A percentile compares a stretch with the other conserved stretches of the same genome.
Evolutionary conservation across 2,329 filamentous ascomycete species (phyloP).

Genomic region (Epicoccum sorghinum): DNA sequence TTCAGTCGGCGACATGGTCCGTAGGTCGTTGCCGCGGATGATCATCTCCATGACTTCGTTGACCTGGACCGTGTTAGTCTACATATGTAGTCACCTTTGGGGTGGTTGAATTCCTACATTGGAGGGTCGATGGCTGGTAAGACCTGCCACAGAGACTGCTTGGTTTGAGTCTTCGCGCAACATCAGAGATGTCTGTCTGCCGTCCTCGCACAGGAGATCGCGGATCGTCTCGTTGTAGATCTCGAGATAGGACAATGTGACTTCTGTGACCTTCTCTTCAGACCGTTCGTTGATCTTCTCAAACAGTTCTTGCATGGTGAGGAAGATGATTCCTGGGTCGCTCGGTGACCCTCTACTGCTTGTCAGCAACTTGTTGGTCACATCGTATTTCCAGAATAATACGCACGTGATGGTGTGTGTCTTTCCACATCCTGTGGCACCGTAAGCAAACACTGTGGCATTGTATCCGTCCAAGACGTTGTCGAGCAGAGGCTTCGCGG

Average conservation of each 20-base stretch:
- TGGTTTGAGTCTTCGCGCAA: constrained; percentile 94
- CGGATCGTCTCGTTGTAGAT: constrained; percentile 99
- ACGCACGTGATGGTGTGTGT: constrained; percentile 83
- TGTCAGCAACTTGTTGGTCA: constrained; percentile 41
- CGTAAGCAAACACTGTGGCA: constrained; percentile 97
- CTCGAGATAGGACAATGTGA: constrained; percentile 93
- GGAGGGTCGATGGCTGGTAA: constrained; percentile 88
- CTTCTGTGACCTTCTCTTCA: constrained; percentile 85
- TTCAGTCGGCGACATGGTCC: constrained; percentile 95
- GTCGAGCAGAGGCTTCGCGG: constrained; percentile 86
- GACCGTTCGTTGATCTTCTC: constrained; percentile 90
- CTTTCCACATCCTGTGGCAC: constrained; percentile 96
- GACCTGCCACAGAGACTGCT: constrained; percentile 84
- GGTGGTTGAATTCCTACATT: constrained; percentile 62
- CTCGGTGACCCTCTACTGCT: constrained; percentile 72
- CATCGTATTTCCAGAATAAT: constrained; percentile 40
- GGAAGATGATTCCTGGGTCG: constrained; percentile 95
- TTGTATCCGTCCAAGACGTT: constrained; percentile 98
- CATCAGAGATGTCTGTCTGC: constrained; percentile 84
- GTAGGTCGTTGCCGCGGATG: constrained; percentile 88
- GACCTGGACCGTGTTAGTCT: constrained; percentile 40
- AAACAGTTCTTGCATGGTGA: constrained; percentile 99
- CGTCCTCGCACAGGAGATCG: constrained; percentile 85
- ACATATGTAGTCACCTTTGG: background rate
- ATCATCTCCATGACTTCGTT: constrained; percentile 99